Conservation (phyloP, 2,329 filamentous ascomycete genomes). For the Curvularia verruculosa region DNA sequence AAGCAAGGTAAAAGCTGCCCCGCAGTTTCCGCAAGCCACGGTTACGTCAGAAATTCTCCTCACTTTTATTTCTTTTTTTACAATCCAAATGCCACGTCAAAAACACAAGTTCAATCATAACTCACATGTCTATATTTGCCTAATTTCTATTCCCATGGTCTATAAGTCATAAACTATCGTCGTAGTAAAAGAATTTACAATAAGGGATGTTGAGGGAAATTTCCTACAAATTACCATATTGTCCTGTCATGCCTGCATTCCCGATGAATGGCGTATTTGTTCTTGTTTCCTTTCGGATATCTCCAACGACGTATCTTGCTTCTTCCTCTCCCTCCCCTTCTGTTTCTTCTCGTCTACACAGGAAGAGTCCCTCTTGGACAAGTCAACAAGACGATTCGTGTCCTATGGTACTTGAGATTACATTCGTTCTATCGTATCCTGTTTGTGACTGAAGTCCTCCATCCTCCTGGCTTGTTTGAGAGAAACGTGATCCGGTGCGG, state of each 20-base stretch:
- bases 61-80: neutral
- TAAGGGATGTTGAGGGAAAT: neutral
- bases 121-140: neutral
- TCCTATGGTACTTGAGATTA: neutral
- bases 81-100: neutral
- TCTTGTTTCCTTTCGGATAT: neutral
- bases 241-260: neutral
- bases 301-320: neutral
- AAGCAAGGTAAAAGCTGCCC: too few relatives aligned
- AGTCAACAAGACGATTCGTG: neutral
- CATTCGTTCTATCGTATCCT: neutral
- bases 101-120: neutral
- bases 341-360: neutral
- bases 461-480: neutral
- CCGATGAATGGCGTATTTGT: neutral
- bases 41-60: too few relatives aligned
- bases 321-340: neutral
- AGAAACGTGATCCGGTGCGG: neutral
- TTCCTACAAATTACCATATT: neutral
- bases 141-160: neutral
- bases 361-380: neutral
- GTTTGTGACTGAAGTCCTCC: neutral
- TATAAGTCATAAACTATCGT: neutral
- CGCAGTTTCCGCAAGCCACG: too few relatives aligned
- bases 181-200: neutral